Percentiles rank a stretch among this genome's conserved stretches.
Conservation (phyloP, 2,329 filamentous ascomycete genomes). For the Cordyceps cateniannulata region DNA sequence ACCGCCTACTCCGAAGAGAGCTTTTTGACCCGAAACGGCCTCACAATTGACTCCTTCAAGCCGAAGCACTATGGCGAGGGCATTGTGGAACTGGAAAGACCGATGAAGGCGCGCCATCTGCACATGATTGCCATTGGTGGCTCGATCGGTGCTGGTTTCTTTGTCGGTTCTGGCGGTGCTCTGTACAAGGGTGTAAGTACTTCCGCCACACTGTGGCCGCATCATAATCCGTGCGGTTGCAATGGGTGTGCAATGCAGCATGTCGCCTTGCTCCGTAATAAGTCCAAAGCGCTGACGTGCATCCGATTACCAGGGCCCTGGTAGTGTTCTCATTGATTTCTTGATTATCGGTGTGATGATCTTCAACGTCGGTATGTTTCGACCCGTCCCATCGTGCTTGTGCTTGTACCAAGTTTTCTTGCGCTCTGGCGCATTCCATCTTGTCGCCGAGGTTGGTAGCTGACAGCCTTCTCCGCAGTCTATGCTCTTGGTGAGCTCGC, state of each 20-base stretch:
- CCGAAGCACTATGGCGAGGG: slow-evolving; percentile 25
- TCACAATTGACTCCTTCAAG: slow-evolving; percentile 30
- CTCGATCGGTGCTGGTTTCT: slow-evolving; percentile 57
- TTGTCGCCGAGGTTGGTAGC: not conserved
- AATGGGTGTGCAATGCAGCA: not conserved
- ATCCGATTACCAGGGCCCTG: slow-evolving; percentile 27
- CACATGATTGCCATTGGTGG: slow-evolving; percentile 59
- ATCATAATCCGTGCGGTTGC: not conserved
- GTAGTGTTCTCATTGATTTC: slow-evolving; percentile 43
- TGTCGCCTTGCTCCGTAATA: not conserved
- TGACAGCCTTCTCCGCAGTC: slow-evolving; percentile 25
- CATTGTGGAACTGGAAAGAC: slow-evolving; percentile 33
- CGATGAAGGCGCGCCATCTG: slow-evolving; percentile 51
- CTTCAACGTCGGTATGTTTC: slow-evolving; percentile 42
- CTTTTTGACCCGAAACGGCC: slow-evolving; percentile 29
- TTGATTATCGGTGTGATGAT: slow-evolving; percentile 53
- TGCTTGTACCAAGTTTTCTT: not conserved
- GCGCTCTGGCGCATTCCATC: too few species aligned
- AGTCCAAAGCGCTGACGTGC: not conserved
- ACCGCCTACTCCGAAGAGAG: slow-evolving; percentile 20
- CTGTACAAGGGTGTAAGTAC: slow-evolving; percentile 42
- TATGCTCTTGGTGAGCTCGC: slow-evolving; percentile 55
- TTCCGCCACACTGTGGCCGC: not conserved
- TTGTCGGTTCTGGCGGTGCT: slow-evolving; percentile 52
- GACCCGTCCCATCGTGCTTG: not conserved